Percentiles rank a stretch among this genome's conserved stretches.
Conservation (phyloP, 139 green algal species). For the Marvania coccoides region DNA sequence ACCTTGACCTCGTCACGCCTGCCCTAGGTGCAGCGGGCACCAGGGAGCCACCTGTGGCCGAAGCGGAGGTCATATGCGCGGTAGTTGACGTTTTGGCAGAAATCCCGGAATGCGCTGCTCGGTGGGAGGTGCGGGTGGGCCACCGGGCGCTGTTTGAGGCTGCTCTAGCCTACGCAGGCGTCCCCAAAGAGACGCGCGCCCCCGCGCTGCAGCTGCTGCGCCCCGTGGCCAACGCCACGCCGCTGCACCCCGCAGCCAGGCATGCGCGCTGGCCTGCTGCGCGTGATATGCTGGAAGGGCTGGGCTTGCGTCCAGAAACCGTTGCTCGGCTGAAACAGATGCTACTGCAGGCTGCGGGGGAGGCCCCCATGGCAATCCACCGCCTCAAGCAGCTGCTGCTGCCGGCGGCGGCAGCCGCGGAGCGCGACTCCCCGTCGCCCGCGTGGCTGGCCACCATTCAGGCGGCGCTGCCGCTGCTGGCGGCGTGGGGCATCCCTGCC, state of each 20-base stretch:
- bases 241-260: conserved; percentile 12
- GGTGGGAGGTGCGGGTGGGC: conserved; percentile 34
- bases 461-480: conserved; percentile 28
- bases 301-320: conserved; percentile 38
- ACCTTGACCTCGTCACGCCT: conserved; percentile 60
- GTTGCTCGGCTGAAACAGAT: conserved; percentile 48
- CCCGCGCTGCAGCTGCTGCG: conserved; percentile 40
- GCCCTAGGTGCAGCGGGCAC: conserved; percentile 22
- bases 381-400: conserved; percentile 14
- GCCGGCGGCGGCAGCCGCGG: background rate
- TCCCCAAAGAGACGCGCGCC: conserved; percentile 22
- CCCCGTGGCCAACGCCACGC: conserved; percentile 25
- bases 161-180: background rate
- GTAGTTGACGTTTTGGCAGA: conserved; percentile 20
- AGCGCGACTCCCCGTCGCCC: background rate
- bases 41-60: conserved; percentile 1
- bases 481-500: conserved; percentile 43
- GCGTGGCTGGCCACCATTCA: conserved; percentile 17
- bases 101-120: conserved; percentile 25
- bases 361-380: conserved; percentile 3
- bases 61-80: conserved; percentile 38
- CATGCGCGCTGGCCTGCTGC: conserved; percentile 48
- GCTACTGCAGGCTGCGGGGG: conserved; percentile 45
- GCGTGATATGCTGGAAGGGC: conserved; percentile 47
- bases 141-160: conserved; percentile 15